phyloP scores from a whole-genome alignment of 164 flowering plant species.

The Tetrastigma voinierianum region DNA sequence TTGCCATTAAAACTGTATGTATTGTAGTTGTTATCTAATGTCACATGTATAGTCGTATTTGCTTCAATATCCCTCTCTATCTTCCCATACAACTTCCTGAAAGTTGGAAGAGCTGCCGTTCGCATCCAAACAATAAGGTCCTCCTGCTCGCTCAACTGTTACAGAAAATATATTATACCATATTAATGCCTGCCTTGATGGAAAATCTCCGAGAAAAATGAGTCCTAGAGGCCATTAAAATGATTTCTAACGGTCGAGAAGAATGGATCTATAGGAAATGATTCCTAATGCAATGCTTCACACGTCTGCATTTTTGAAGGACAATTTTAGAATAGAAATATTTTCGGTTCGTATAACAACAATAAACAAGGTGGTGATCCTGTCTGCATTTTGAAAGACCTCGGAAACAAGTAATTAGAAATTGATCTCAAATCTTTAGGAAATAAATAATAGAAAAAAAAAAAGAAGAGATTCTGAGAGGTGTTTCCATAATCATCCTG shows the following conservation, averaged over 20 bases:
- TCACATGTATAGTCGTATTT: conserved; percentile 48
- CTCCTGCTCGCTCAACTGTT: conserved; percentile 82
- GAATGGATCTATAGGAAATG: background rate
- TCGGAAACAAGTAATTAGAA: background rate
- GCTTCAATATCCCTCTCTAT: conserved; percentile 74
- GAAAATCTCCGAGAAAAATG: background rate
- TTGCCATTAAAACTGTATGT: conserved; percentile 90
- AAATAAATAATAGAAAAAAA: too few species aligned
- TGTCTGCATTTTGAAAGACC: background rate
- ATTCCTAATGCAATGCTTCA: background rate
- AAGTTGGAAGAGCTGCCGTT: conserved; percentile 98
- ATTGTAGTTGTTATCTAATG: conserved; percentile 69
- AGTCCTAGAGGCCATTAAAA: background rate
- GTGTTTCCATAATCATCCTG: background rate
- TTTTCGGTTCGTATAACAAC: background rate
- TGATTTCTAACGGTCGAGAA: background rate
- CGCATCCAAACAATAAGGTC: conserved; percentile 99
- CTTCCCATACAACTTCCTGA: conserved; percentile 92
- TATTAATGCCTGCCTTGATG: conserved; percentile 13
- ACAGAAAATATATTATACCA: conserved; percentile 14
- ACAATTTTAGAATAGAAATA: background rate
- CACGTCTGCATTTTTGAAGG: background rate
- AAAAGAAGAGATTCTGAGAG: background rate
- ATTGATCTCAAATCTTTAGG: background rate
- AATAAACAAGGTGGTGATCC: background rate